phyloP scores from a whole-genome alignment of 1,284 basidiomycete genomes.

The Calocybe gambosa region DNA sequence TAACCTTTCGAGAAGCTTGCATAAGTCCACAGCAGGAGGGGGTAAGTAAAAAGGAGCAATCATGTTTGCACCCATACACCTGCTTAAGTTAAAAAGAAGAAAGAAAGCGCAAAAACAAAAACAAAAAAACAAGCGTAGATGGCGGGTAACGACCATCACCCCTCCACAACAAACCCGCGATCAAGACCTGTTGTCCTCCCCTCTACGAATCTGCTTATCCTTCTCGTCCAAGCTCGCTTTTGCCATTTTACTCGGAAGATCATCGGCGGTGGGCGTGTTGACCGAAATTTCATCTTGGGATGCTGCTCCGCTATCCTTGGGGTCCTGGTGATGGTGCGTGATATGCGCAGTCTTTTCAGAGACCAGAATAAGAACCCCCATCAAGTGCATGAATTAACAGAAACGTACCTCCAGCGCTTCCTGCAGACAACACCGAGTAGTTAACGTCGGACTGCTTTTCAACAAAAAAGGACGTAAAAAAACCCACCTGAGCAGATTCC shows the following conservation, averaged over 20 bases:
- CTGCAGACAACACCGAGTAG: slow-evolving; percentile 18
- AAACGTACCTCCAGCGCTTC: slow-evolving; percentile 29
- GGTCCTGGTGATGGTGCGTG: slow-evolving; percentile 43
- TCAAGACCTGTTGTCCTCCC: neutral
- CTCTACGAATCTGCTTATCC: slow-evolving; percentile 1
- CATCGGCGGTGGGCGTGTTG: slow-evolving; percentile 17
- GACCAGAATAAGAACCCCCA: neutral
- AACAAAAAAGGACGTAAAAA: neutral
- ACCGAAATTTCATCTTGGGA: slow-evolving; percentile 22
- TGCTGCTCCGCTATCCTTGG: too few relatives aligned
- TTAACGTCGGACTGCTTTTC: neutral
- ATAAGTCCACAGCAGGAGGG: too few relatives aligned
- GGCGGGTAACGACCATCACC: too few relatives aligned
- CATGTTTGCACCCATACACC: too few relatives aligned
- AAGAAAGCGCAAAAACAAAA: neutral
- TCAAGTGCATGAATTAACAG: neutral
- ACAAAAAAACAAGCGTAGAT: too few relatives aligned
- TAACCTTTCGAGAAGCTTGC: too few relatives aligned
- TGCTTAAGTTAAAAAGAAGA: neutral
- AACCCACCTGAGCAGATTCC: slow-evolving; percentile 60
- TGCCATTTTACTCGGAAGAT: slow-evolving; percentile 24
- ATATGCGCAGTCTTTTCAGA: slow-evolving; percentile 33
- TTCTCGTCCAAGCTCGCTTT: slow-evolving; percentile 19
- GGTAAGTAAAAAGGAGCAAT: too few relatives aligned
- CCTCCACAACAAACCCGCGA: too few relatives aligned